Percentiles rank a stretch among this genome's conserved stretches.
Evolutionary conservation across 192 early-diverging fungal species (phyloP).

Genomic region (Lunasporangiospora selenospora): DNA sequence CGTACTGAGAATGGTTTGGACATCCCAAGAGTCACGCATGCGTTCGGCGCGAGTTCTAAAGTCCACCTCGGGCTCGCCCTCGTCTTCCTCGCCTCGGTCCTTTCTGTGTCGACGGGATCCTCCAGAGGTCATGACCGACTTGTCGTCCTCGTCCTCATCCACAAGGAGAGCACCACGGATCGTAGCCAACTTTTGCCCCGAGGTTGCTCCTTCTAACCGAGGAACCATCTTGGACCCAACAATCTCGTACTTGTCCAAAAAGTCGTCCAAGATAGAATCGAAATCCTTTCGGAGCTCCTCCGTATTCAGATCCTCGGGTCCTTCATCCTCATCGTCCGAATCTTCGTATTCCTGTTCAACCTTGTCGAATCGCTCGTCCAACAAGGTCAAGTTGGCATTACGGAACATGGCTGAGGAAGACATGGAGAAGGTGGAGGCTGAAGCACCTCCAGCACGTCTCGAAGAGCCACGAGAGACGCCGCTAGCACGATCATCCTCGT

Average conservation of each 20-base stretch:
- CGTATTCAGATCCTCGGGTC: constrained; percentile 54
- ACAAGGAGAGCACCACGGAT: constrained; percentile 61
- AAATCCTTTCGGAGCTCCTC: constrained; percentile 74
- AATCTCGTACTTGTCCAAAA: constrained; percentile 80
- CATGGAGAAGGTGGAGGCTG: constrained; percentile 80
- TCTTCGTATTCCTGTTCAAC: constrained; percentile 69
- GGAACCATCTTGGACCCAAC: constrained; percentile 72
- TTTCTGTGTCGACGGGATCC: constrained; percentile 40
- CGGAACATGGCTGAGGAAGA: constrained; percentile 93
- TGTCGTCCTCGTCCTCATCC: constrained; percentile 50
- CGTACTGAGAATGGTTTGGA: constrained; percentile 82
- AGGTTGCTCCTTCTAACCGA: constrained; percentile 68
- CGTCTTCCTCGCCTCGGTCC: constrained; percentile 59
- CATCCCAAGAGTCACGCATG: constrained; percentile 84
- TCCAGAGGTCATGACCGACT: constrained; percentile 29
- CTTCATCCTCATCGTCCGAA: constrained; percentile 63
- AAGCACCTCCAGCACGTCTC: constrained; percentile 36
- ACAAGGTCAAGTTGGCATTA: constrained; percentile 85
- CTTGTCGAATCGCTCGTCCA: constrained; percentile 96
- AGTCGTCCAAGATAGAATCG: constrained; percentile 75
- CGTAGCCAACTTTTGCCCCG: constrained; percentile 64
- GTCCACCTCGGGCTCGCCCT: constrained; percentile 59
- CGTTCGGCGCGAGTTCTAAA: constrained; percentile 42
- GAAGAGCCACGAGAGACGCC: constrained; percentile 33
- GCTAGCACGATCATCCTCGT: constrained; percentile 57